Conservation (phyloP, 371 early-diverging fungal genomes). For the Mortierella sp. region DNA sequence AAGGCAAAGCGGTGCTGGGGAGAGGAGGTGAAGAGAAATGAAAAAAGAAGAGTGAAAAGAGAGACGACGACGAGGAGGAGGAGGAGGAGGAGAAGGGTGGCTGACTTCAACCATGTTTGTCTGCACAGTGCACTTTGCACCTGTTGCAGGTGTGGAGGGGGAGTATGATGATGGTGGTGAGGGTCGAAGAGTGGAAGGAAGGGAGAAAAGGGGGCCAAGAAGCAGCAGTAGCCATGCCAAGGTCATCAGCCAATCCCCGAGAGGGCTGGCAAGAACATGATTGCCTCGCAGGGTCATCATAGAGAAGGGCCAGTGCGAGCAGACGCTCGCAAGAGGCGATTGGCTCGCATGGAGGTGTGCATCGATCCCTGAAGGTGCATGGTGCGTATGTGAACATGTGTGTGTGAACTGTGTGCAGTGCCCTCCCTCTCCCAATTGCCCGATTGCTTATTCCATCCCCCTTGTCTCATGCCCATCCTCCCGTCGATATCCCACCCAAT, state of each 20-base stretch:
- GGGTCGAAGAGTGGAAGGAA: neutral
- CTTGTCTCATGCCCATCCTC: neutral
- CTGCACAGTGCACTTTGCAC: too few relatives aligned
- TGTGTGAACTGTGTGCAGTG: too few relatives aligned
- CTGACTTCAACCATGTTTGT: constrained; percentile 1
- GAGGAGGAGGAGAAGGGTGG: neutral
- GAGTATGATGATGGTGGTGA: neutral
- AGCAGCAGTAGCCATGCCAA: too few relatives aligned
- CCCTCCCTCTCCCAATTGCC: neutral
- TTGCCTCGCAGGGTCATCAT: too few relatives aligned
- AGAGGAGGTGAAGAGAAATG: neutral
- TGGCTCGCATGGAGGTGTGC: too few relatives aligned
- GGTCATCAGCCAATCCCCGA: too few relatives aligned
- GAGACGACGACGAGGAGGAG: neutral
- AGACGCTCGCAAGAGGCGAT: too few relatives aligned
- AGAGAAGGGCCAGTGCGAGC: too few relatives aligned
- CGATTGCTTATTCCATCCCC: neutral
- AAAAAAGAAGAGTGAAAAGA: constrained; percentile 14
- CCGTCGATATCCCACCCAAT: neutral
- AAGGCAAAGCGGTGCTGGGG: too few relatives aligned
- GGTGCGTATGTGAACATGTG: too few relatives aligned
- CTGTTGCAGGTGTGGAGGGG: neutral
- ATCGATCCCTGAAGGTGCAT: too few relatives aligned
- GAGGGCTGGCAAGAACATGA: too few relatives aligned
- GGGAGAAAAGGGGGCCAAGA: constrained; percentile 1